Evolutionary conservation across 352 stramenopile genomes (phyloP).

Genomic region (Pythium scleroteichum): DNA sequence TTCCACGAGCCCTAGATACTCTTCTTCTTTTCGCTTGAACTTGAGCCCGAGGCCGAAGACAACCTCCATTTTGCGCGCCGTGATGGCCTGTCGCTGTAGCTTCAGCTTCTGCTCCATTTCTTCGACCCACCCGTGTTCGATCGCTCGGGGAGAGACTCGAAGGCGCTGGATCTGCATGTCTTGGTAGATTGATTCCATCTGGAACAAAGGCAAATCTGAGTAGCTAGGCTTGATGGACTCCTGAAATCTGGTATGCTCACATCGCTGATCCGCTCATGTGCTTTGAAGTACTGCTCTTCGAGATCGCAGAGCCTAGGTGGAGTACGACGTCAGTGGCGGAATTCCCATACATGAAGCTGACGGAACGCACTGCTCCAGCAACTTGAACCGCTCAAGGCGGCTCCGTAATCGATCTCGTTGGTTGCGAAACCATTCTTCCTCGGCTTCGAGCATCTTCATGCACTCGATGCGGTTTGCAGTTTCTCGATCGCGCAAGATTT

Average conservation of each 20-base stretch:
- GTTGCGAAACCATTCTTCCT: slow-evolving; percentile 64
- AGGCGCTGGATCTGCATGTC: slow-evolving; percentile 80
- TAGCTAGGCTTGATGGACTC: background rate
- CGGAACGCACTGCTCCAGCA: slow-evolving; percentile 48
- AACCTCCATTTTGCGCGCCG: slow-evolving; percentile 50
- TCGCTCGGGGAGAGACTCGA: slow-evolving; percentile 70
- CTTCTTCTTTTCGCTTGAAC: slow-evolving; percentile 58
- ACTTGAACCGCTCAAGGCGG: slow-evolving; percentile 53
- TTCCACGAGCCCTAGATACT: slow-evolving; percentile 35
- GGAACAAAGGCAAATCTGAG: background rate
- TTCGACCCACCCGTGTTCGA: slow-evolving; percentile 81
- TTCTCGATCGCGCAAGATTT: slow-evolving; percentile 57
- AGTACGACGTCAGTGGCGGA: background rate
- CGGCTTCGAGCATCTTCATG: slow-evolving; percentile 66
- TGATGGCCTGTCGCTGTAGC: slow-evolving; percentile 57
- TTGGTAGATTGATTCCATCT: slow-evolving; percentile 82
- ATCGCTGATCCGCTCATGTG: slow-evolving; percentile 64
- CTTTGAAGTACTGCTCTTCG: slow-evolving; percentile 63
- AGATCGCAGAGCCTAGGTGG: slow-evolving; percentile 50
- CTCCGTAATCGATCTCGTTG: slow-evolving; percentile 60
- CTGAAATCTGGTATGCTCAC: slow-evolving; percentile 32
- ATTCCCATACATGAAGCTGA: background rate
- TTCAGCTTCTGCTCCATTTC: slow-evolving; percentile 82
- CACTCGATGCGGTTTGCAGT: slow-evolving; percentile 63
- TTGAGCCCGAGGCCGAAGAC: slow-evolving; percentile 58